A percentile compares a stretch with the other conserved stretches of the same genome.
Evolutionary conservation across 75 land plant species (phyloP).

Genomic region (Gnetum montanum): DNA sequence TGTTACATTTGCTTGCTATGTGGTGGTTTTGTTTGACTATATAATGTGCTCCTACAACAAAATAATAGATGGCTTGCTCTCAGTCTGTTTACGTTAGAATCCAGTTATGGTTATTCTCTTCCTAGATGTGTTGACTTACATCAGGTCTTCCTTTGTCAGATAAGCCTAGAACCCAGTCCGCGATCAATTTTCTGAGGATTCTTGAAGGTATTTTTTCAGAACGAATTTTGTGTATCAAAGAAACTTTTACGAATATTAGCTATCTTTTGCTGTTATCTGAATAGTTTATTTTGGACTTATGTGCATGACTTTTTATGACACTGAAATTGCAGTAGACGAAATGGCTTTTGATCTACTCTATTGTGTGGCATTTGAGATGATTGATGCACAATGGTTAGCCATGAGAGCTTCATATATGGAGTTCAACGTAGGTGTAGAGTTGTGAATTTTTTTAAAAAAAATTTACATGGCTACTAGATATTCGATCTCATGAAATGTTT

Average conservation of each 20-base stretch:
- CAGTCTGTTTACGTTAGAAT: no score
- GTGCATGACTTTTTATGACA: conserved; percentile 10
- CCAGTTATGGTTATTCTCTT: no score
- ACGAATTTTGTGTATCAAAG: neutral
- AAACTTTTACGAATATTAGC: neutral
- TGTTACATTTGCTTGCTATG: no score
- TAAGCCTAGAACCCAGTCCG: conserved; percentile 7
- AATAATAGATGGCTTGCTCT: no score
- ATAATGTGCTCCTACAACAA: no score
- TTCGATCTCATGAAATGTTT: neutral
- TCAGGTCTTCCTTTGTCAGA: conserved; percentile 7
- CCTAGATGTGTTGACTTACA: no score
- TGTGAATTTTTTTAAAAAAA: neutral
- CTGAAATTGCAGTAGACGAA: conserved; percentile 47
- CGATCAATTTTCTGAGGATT: conserved; percentile 14
- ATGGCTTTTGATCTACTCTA: conserved; percentile 79
- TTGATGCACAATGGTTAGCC: conserved; percentile 98
- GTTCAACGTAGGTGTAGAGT: conserved; percentile 56
- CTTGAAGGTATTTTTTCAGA: conserved; percentile 9
- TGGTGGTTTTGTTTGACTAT: no score
- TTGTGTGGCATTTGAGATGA: conserved; percentile 90
- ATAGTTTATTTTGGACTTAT: neutral
- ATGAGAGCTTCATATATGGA: conserved; percentile 94
- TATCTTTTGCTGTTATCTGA: neutral
- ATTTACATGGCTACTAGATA: neutral